Percentiles rank a stretch among this genome's conserved stretches.
phyloP scores from a whole-genome alignment of 2,329 filamentous ascomycete species.

The Achaetomium macrosporum region DNA sequence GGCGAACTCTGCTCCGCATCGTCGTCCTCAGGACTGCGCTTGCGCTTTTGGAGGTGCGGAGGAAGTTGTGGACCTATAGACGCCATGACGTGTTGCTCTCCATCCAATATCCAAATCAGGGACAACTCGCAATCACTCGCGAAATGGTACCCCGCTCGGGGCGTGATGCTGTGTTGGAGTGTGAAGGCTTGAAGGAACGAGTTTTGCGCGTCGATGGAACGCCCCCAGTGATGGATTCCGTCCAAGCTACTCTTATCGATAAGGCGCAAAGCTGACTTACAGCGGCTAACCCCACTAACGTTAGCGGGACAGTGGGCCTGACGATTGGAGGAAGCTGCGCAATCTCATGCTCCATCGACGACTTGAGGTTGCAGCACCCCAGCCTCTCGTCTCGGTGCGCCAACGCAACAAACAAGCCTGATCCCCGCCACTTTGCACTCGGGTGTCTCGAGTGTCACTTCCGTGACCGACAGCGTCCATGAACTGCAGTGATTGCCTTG shows the following conservation, averaged over 20 bases:
- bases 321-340: no score
- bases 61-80: slow-evolving; percentile 67
- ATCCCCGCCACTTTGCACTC: not conserved
- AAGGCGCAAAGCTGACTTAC: no score
- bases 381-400: not conserved
- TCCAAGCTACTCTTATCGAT: not conserved
- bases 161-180: no score
- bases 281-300: no score
- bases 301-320: no score
- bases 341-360: no score
- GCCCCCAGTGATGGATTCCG: not conserved
- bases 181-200: no score
- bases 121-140: no score
- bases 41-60: slow-evolving; percentile 59
- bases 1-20: slow-evolving; percentile 35
- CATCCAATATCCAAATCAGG: not conserved
- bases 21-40: slow-evolving; percentile 43
- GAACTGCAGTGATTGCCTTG: not conserved
- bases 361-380: not conserved
- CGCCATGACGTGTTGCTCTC: slow-evolving; percentile 44
- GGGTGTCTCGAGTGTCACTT: no score
- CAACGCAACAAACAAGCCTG: not conserved
- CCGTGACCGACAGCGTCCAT: not conserved
- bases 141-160: no score
- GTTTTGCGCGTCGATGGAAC: not conserved